A percentile compares a stretch with the other conserved stretches of the same genome.
phyloP scores from a whole-genome alignment of 495 filamentous ascomycete genomes.

The Penicillium ucsense region DNA sequence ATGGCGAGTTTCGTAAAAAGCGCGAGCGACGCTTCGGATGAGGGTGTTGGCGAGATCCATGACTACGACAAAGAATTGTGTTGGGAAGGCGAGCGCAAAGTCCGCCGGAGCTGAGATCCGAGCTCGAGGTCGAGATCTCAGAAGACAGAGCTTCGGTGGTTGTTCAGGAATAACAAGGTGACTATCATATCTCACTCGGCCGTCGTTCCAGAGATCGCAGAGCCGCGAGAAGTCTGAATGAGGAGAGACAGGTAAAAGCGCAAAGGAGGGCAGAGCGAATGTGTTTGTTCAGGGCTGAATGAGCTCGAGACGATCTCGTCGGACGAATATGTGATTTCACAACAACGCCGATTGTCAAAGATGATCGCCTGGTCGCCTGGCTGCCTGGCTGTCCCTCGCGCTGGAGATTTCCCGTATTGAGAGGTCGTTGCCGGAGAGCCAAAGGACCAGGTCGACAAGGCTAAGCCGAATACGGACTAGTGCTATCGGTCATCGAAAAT shows the following conservation, averaged over 20 bases:
- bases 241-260: background rate
- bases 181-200: constrained; percentile 3
- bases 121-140: background rate
- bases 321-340: too few species aligned
- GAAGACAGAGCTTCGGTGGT: constrained; percentile 11
- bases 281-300: constrained; percentile 1
- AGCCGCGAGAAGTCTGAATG: background rate
- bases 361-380: background rate
- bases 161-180: constrained; percentile 2
- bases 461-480: constrained; percentile 1
- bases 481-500: background rate
- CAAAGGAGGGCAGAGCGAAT: background rate
- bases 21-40: constrained; percentile 77
- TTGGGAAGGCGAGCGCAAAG: background rate
- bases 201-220: background rate
- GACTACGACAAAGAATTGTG: background rate
- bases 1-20: constrained; percentile 86
- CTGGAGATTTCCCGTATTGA: too few species aligned
- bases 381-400: constrained; percentile 1
- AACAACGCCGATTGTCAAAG: too few species aligned
- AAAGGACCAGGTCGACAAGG: too few species aligned
- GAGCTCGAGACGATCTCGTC: too few species aligned
- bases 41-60: constrained; percentile 87
- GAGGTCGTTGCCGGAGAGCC: too few species aligned
- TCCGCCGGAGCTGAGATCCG: background rate